phyloP scores from a whole-genome alignment of 2,329 filamentous ascomycete genomes.

The Fusarium heterosporum region DNA sequence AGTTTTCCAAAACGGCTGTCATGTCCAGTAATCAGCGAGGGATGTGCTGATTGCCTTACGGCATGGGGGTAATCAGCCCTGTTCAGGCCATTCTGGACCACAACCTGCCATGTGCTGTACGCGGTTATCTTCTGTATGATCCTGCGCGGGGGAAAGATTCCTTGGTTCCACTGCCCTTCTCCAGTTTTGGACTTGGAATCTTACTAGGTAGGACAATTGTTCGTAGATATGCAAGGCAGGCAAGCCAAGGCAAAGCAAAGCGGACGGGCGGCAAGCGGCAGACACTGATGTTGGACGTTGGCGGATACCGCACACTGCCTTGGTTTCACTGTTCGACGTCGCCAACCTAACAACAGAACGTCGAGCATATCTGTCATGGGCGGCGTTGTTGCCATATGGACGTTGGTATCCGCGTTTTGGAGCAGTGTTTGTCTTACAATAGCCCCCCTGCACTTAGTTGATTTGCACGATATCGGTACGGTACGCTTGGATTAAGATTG shows the following conservation, averaged over 20 bases:
- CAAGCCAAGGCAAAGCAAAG: neutral
- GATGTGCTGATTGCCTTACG: conserved; percentile 10
- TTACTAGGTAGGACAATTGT: conserved; percentile 16
- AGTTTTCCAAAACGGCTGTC: conserved; percentile 17
- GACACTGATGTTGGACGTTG: conserved; percentile 23
- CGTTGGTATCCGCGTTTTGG: conserved; percentile 18
- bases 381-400: conserved; percentile 34
- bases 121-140: conserved; percentile 32
- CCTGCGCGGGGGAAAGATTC: conserved; percentile 36
- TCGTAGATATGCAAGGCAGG: conserved; percentile 27
- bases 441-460: conserved; percentile 30
- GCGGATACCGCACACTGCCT: conserved; percentile 9
- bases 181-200: conserved; percentile 12
- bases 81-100: conserved; percentile 22
- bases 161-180: conserved; percentile 35
- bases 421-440: conserved; percentile 12
- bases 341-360: conserved; percentile 19
- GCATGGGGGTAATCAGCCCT: conserved; percentile 29
- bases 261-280: conserved; percentile 20
- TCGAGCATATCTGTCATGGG: conserved; percentile 10
- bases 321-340: conserved; percentile 24
- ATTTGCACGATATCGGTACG: conserved; percentile 28
- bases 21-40: conserved; percentile 19
- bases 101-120: conserved; percentile 31
- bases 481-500: conserved; percentile 27